These are phyloP conservation scores for Zymoseptoria tritici DNA, from an alignment of 2,329 filamentous ascomycete species.

Conservation along the genomic window DNA sequence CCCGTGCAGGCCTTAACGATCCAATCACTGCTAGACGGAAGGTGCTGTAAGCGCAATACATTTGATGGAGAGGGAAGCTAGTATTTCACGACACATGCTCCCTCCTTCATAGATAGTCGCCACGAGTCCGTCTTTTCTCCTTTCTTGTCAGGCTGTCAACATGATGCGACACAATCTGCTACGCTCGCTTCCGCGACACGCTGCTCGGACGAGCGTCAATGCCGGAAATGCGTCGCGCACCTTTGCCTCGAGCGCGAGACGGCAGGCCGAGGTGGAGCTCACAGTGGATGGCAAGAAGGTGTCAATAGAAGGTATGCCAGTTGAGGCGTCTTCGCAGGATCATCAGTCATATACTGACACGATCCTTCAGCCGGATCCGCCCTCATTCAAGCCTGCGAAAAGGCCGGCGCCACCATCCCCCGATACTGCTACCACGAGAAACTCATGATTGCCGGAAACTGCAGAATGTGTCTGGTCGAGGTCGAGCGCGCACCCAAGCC, in stretches of 20 bases:
- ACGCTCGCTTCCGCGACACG: constrained; percentile 52
- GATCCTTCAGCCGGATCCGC: constrained; percentile 73
- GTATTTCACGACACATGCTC: not conserved
- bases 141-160: constrained; percentile 26
- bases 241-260: constrained; percentile 72
- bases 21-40: constrained; percentile 16
- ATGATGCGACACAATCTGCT: constrained; percentile 60
- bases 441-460: constrained; percentile 98
- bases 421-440: constrained; percentile 99
- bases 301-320: constrained; percentile 76
- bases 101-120: not conserved
- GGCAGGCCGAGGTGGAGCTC: constrained; percentile 89
- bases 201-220: constrained; percentile 22
- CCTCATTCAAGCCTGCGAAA: constrained; percentile 98
- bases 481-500: constrained; percentile 95
- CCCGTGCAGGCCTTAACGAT: constrained; percentile 9
- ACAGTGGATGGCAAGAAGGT: constrained; percentile 97
- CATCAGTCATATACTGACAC: not conserved
- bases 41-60: not conserved
- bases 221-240: constrained; percentile 58
- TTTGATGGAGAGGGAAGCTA: not conserved
- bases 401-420: constrained; percentile 83
- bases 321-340: not conserved
- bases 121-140: constrained; percentile 1
- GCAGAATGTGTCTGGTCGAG: constrained; percentile 98